A percentile compares a stretch with the other conserved stretches of the same genome.
phyloP scores from a whole-genome alignment of 2,329 filamentous ascomycete species.

The Pyrenochaeta sp. region DNA sequence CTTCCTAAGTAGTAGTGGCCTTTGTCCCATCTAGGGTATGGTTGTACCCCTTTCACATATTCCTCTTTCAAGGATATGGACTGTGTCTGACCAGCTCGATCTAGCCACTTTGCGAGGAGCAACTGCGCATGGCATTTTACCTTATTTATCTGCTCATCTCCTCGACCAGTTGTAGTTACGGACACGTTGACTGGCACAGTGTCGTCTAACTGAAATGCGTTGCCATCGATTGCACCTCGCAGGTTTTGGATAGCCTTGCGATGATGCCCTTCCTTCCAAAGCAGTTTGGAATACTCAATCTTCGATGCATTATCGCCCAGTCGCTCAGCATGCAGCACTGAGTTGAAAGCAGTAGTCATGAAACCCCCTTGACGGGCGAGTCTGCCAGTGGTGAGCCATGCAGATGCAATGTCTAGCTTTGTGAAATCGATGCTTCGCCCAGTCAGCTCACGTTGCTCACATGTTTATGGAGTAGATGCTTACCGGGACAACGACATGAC shows the following conservation, averaged over 20 bases:
- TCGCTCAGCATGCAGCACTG: conserved; percentile 85
- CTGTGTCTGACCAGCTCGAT: conserved; percentile 91
- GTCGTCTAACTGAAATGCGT: conserved; percentile 71
- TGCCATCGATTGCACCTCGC: conserved; percentile 82
- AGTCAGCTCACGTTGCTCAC: conserved; percentile 13
- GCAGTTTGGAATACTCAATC: conserved; percentile 89
- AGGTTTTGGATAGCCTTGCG: conserved; percentile 94
- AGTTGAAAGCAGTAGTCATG: conserved; percentile 89
- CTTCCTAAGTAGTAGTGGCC: conserved; percentile 96
- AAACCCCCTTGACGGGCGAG: conserved; percentile 87
- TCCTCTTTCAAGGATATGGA: conserved; percentile 74
- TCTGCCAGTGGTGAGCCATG: conserved; percentile 86
- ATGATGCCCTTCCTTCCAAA: conserved; percentile 94
- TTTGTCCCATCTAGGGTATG: conserved; percentile 83
- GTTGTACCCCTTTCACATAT: conserved; percentile 82
- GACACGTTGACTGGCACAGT: conserved; percentile 45
- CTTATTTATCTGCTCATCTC: conserved; percentile 59
- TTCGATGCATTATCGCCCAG: conserved; percentile 87
- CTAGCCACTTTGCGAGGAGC: conserved; percentile 94
- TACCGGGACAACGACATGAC: conserved; percentile 82
- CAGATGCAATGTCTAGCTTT: conserved; percentile 77
- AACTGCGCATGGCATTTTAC: conserved; percentile 82
- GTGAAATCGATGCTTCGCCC: conserved; percentile 63
- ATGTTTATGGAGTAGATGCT: conserved; percentile 36
- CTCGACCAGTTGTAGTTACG: conserved; percentile 50